Percentiles rank a stretch among this genome's conserved stretches.
Conservation (phyloP, 352 stramenopile species). For the Phytophthora sojae region DNA sequence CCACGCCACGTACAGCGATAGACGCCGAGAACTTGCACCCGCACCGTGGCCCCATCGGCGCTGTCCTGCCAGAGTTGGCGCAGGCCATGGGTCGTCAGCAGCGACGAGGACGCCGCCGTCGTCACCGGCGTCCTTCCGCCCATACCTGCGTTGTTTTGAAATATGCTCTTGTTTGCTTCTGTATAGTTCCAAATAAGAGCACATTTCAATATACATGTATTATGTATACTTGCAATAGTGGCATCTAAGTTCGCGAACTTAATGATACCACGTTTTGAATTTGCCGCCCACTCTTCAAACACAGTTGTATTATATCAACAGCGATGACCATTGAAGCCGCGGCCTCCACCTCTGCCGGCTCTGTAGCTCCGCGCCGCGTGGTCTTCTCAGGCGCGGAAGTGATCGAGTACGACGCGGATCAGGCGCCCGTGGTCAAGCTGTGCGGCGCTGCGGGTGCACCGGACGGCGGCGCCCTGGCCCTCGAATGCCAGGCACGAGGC, state of each 20-base stretch:
- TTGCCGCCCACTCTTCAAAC: neutral
- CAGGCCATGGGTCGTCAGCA: conserved; percentile 52
- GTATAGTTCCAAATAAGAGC: no score
- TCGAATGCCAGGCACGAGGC: conserved; percentile 59
- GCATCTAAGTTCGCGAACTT: no score
- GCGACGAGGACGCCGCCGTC: neutral
- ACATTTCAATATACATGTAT: no score
- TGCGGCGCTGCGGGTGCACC: neutral
- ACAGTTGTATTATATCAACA: no score
- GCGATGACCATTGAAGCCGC: neutral
- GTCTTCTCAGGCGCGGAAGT: conserved; percentile 59
- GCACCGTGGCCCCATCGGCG: conserved; percentile 4
- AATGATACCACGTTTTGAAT: neutral
- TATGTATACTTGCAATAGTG: no score
- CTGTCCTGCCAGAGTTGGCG: conserved; percentile 33
- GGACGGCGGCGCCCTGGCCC: conserved; percentile 6
- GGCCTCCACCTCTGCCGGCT: neutral
- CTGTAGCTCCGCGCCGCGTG: conserved; percentile 35
- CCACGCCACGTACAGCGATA: conserved; percentile 54
- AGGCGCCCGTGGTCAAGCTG: conserved; percentile 49
- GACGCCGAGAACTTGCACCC: conserved; percentile 63
- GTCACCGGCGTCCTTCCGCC: neutral
- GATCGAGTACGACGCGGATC: conserved; percentile 66
- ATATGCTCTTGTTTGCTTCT: no score
- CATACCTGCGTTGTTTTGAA: neutral